A percentile compares a stretch with the other conserved stretches of the same genome.
These are phyloP conservation scores for Dissophora ornata DNA, from an alignment of 192 early-diverging fungal genomes.

Conservation along the genomic window DNA sequence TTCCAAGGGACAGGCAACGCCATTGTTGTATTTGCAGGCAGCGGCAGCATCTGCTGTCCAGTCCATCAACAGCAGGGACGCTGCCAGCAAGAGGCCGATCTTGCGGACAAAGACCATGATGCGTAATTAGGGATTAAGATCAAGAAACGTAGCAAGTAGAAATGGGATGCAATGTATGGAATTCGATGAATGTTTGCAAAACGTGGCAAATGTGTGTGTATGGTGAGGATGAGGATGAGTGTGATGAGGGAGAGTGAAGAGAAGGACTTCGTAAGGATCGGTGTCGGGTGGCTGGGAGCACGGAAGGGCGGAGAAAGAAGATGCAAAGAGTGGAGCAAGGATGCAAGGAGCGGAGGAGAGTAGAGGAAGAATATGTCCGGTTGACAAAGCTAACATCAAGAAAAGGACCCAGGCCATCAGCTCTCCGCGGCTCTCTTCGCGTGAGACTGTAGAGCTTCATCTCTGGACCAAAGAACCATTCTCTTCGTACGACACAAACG, in stretches of 20 bases:
- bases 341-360: neutral
- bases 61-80: constrained; percentile 13
- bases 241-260: neutral
- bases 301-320: constrained; percentile 2
- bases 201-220: neutral
- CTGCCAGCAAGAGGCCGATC: constrained; percentile 21
- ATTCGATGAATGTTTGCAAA: neutral
- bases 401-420: too few species aligned
- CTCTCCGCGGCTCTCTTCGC: too few species aligned
- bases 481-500: too few species aligned
- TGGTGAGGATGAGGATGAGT: neutral
- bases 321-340: neutral
- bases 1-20: constrained; percentile 35
- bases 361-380: too few species aligned
- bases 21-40: constrained; percentile 42
- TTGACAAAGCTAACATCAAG: too few species aligned
- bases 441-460: too few species aligned
- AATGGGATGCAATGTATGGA: neutral
- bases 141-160: neutral
- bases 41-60: constrained; percentile 28
- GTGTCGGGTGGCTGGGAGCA: constrained; percentile 9
- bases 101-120: constrained; percentile 36
- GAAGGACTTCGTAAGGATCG: neutral
- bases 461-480: too few species aligned
- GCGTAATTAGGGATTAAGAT: neutral